These are phyloP conservation scores for Globisporangium iwayamae DNA, from an alignment of 352 stramenopile species.

Conservation along the genomic window DNA sequence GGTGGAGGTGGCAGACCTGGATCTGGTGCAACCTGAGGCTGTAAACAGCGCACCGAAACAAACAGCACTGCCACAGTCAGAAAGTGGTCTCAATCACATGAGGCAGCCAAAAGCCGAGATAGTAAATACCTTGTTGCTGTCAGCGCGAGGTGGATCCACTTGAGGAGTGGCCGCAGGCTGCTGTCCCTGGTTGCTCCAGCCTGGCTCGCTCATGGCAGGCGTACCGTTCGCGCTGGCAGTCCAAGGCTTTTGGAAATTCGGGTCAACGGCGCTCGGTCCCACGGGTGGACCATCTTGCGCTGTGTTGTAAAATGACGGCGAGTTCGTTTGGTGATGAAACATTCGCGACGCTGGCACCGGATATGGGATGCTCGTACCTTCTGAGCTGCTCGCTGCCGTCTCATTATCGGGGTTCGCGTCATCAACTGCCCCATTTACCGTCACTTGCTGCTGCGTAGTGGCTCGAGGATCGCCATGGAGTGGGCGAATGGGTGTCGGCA, in stretches of 20 bases:
- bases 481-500: slow-evolving; percentile 72
- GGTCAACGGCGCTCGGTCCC: slow-evolving; percentile 30
- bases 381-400: neutral
- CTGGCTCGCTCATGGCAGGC: slow-evolving; percentile 16
- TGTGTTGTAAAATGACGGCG: slow-evolving; percentile 57
- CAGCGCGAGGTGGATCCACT: neutral
- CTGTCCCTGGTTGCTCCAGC: slow-evolving; percentile 25
- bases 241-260: slow-evolving; percentile 42
- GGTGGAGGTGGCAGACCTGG: slow-evolving; percentile 46
- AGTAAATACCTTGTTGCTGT: slow-evolving; percentile 13
- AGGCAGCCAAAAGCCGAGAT: neutral
- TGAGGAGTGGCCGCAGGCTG: slow-evolving; percentile 1
- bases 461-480: slow-evolving; percentile 60
- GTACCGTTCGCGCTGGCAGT: slow-evolving; percentile 8
- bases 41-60: no score
- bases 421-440: neutral
- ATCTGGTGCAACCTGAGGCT: slow-evolving; percentile 18
- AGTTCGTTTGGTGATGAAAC: slow-evolving; percentile 53
- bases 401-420: neutral
- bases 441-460: slow-evolving; percentile 15
- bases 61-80: neutral
- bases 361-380: slow-evolving; percentile 9
- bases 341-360: slow-evolving; percentile 46
- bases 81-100: neutral
- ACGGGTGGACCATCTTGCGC: slow-evolving; percentile 39